Conservation (phyloP, 2,329 filamentous ascomycete species). For the Didymellaceae sp. region DNA sequence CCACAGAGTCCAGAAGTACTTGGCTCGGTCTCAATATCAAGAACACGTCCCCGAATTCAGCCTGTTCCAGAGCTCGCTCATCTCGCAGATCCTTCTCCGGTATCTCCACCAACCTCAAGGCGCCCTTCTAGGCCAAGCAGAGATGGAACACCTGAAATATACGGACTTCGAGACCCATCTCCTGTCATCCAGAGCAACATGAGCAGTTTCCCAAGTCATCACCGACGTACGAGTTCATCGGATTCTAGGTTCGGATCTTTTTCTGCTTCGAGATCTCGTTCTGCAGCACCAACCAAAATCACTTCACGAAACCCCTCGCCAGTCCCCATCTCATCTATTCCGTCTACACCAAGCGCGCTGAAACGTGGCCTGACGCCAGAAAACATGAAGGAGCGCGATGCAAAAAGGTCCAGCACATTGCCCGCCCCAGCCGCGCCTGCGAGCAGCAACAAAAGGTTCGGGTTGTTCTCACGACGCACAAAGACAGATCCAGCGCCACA, state of each 20-base stretch:
- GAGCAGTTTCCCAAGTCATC: constrained; percentile 55
- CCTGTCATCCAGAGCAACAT: constrained; percentile 65
- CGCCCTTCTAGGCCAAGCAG: constrained; percentile 55
- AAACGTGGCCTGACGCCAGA: constrained; percentile 50
- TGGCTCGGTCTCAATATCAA: constrained; percentile 3
- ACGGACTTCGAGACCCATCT: constrained; percentile 54
- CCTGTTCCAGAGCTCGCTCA: constrained; percentile 52
- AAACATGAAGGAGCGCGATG: constrained; percentile 45
- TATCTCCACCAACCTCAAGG: constrained; percentile 53
- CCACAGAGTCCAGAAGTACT: constrained; percentile 61
- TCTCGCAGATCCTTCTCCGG: constrained; percentile 68
- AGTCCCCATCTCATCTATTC: constrained; percentile 41
- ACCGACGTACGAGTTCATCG: constrained; percentile 59
- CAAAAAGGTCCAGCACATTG: constrained; percentile 45
- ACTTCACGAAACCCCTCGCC: constrained; percentile 49
- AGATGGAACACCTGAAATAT: constrained; percentile 54
- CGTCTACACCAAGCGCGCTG: constrained; percentile 31
- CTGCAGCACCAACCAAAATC: constrained; percentile 38
- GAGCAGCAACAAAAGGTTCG: constrained; percentile 70
- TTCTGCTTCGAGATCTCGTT: constrained; percentile 28
- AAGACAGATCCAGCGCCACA: constrained; percentile 65
- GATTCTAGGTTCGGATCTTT: constrained; percentile 46
- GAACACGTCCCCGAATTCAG: constrained; percentile 30
- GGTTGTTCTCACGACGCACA: constrained; percentile 76
- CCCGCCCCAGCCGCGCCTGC: constrained; percentile 55